Percentiles rank a stretch among this genome's conserved stretches.
phyloP scores from a whole-genome alignment of 306 rosid genomes.

The Albizia julibrissin region DNA sequence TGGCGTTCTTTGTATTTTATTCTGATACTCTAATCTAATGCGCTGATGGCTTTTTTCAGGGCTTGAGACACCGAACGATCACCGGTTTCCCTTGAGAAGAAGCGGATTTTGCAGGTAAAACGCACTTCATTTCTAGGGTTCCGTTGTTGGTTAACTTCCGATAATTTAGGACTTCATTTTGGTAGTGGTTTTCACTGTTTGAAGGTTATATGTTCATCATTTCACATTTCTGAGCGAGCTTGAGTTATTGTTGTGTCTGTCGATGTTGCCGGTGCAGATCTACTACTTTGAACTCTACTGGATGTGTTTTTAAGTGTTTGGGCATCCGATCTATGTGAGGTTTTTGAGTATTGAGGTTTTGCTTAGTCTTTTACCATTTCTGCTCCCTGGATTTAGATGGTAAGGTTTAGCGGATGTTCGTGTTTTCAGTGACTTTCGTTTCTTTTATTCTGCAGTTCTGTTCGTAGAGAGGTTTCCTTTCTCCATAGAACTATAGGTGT shows the following conservation, averaged over 20 bases:
- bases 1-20: not conserved
- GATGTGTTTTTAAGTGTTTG: not conserved
- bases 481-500: not conserved
- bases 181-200: not conserved
- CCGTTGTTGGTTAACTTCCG: not conserved
- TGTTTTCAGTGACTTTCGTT: not conserved
- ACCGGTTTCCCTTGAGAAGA: not conserved
- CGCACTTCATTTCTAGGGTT: conserved; percentile 7
- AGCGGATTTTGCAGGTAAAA: conserved; percentile 6
- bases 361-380: not conserved
- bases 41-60: not conserved
- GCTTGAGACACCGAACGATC: not conserved
- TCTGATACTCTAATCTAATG: not conserved
- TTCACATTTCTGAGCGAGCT: not conserved
- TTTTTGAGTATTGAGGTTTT: not conserved
- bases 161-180: not conserved
- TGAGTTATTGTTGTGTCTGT: not conserved
- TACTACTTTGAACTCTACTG: not conserved
- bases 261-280: conserved; percentile 13
- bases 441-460: not conserved
- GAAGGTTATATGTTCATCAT: not conserved
- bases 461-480: not conserved
- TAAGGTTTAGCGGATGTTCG: not conserved
- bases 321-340: not conserved
- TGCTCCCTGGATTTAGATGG: not conserved